Evolutionary conservation across 192 early-diverging fungal genomes (phyloP).

Genomic region (Rhizophagus prolifer): DNA sequence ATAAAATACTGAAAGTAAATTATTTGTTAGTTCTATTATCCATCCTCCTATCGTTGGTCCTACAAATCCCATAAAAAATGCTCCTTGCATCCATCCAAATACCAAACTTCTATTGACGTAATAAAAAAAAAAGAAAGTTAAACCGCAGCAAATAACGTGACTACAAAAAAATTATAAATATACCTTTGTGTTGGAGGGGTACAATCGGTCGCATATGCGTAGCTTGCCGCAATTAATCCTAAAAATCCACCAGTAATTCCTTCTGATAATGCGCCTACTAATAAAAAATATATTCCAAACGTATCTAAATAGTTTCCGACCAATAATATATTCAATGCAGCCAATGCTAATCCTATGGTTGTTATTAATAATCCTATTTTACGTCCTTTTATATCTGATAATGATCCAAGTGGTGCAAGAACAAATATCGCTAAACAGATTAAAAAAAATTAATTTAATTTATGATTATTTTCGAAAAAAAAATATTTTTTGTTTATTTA

Average conservation of each 20-base stretch:
- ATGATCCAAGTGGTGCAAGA: conserved; percentile 9
- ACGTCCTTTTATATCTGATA: conserved; percentile 27
- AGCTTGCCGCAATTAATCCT: neutral
- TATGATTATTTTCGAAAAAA: neutral
- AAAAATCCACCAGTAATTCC: conserved; percentile 12
- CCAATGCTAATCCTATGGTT: neutral
- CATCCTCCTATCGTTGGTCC: conserved; percentile 13
- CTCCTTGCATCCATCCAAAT: conserved; percentile 17
- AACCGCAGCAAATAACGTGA: neutral
- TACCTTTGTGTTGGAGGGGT: conserved; percentile 16
- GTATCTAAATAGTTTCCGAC: neutral
- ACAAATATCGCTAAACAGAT: conserved; percentile 12
- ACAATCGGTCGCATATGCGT: conserved; percentile 24
- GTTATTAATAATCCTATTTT: neutral
- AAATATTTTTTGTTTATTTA: neutral
- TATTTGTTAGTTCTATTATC: neutral
- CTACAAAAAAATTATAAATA: neutral
- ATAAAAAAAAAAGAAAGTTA: neutral
- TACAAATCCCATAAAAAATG: neutral
- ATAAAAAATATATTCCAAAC: neutral
- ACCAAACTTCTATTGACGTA: conserved; percentile 6
- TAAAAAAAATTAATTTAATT: neutral
- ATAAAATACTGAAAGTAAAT: conserved; percentile 22
- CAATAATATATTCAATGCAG: neutral
- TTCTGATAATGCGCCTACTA: neutral